Evolutionary conservation across 139 green algal genomes (phyloP), one percentile per base, ranked within the genome.

Genomic region (Micromonas commoda): DNA sequence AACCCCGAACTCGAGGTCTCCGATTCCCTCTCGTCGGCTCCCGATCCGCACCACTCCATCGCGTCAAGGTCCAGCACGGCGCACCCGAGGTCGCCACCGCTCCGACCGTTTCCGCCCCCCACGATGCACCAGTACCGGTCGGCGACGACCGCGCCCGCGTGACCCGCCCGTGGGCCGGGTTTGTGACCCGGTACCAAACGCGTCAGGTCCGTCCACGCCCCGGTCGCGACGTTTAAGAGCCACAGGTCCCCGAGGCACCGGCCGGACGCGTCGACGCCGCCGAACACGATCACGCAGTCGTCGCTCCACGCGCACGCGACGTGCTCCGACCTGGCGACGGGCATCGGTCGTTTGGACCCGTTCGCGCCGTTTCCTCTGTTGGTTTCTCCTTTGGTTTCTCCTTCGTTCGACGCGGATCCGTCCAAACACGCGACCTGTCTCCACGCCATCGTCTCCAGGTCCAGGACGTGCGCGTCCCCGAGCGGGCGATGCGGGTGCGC

Each of bases 361-460:
- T n/a, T n/a, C n/a, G n/a, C n/a, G n/a, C n/a, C n/a, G n/a, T n/a
- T n/a, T n/a, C n/a, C n/a, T n/a, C n/a, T n/a, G n/a, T n/a, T n/a
- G n/a, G n/a, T n/a, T n/a, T n/a, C n/a, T n/a, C n/a, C n/a, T n/a
- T n/a, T n/a, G n/a, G n/a, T n/a, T n/a, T n/a, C n/a, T n/a, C n/a
- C n/a, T n/a, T n/a, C n/a, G n/a, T n/a, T n/a, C n/a, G n/a, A n/a
- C n/a, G n/a, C n/a, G n/a, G n/a, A n/a, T n/a, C n/a, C n/a, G n/a
- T n/a, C n/a, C n/a, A n/a, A n/a, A n/a, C n/a, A n/a, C 35, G 24
- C 34, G 57, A 57, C 3, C n/a, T n/a, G n/a, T n/a, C n/a, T n/a
- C 79, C 78, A 87, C 65, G 64, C 73, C 71, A 82, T 79, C 1
- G 82, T 86, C 6, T 76, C 35, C 21, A 86, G 60, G 53, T 87